Conservation (phyloP, 768 basidiomycete genomes). For the Polyporus arcularius region DNA sequence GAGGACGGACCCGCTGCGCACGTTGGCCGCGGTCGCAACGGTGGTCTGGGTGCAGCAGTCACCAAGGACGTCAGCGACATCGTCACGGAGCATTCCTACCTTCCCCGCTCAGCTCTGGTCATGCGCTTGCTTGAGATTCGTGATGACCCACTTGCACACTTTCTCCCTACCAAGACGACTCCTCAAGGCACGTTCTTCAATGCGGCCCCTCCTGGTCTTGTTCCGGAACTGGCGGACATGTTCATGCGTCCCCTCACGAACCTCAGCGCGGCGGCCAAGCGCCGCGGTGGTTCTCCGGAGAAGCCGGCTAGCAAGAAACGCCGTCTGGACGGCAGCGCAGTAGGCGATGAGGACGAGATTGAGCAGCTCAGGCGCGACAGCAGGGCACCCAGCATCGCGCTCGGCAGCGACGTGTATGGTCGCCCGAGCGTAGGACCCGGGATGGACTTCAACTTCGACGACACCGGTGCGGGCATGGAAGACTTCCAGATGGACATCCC, state of each 20-base stretch:
- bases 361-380: slow-evolving; percentile 75
- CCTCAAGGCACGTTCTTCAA: slow-evolving; percentile 75
- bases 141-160: slow-evolving; percentile 81
- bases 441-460: slow-evolving; percentile 59
- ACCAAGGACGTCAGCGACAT: slow-evolving; percentile 66
- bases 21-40: slow-evolving; percentile 55
- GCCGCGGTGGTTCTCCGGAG: slow-evolving; percentile 59
- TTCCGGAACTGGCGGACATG: slow-evolving; percentile 78
- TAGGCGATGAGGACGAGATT: slow-evolving; percentile 58
- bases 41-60: slow-evolving; percentile 54
- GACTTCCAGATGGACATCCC: slow-evolving; percentile 76
- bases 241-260: slow-evolving; percentile 75
- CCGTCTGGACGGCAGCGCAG: slow-evolving; percentile 47
- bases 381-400: slow-evolving; percentile 57
- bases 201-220: slow-evolving; percentile 82
- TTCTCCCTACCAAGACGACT: slow-evolving; percentile 79
- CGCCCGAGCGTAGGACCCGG: slow-evolving; percentile 57
- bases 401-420: slow-evolving; percentile 58
- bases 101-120: slow-evolving; percentile 81
- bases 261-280: slow-evolving; percentile 53
- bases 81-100: slow-evolving; percentile 77
- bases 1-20: slow-evolving; percentile 59
- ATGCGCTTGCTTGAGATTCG: slow-evolving; percentile 87
- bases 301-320: slow-evolving; percentile 57
- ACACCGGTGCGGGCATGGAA: slow-evolving; percentile 50